phyloP scores from a whole-genome alignment of 2,329 filamentous ascomycete genomes.

The Tolypocladium album region DNA sequence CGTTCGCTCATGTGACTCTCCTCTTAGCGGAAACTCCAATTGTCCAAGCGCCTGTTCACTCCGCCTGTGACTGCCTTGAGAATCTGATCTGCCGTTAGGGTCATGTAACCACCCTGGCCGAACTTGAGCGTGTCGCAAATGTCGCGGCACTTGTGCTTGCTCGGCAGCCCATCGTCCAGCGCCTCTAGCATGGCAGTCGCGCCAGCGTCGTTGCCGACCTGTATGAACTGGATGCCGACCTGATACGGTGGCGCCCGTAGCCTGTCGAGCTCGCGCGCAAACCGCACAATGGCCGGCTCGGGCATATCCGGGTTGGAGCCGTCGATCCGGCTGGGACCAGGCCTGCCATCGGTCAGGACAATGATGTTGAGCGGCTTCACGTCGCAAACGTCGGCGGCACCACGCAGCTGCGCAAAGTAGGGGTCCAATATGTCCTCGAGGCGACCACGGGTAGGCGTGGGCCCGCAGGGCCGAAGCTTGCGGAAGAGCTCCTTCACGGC shows the following conservation, averaged over 20 bases:
- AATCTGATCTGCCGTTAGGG: conserved; percentile 58
- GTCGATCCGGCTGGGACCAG: conserved; percentile 43
- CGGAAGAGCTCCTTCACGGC: conserved; percentile 61
- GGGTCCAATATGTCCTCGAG: conserved; percentile 62
- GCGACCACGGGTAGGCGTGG: conserved; percentile 65
- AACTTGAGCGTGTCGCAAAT: conserved; percentile 89
- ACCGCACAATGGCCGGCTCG: conserved; percentile 54
- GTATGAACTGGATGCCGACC: conserved; percentile 91
- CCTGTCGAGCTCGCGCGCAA: conserved; percentile 60
- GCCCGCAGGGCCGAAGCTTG: conserved; percentile 50
- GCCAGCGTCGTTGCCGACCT: conserved; percentile 64
- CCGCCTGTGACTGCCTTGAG: conserved; percentile 75
- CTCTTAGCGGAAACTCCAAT: not conserved
- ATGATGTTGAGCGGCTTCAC: conserved; percentile 84
- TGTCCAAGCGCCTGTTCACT: conserved; percentile 43
- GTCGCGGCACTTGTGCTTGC: conserved; percentile 52
- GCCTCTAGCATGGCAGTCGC: conserved; percentile 57
- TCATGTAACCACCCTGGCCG: conserved; percentile 28
- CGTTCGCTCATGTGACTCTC: not conserved
- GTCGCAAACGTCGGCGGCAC: conserved; percentile 27
- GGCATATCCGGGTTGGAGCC: conserved; percentile 38
- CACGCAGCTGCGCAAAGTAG: conserved; percentile 44
- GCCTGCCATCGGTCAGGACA: conserved; percentile 79
- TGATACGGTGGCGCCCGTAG: conserved; percentile 67
- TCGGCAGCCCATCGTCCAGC: conserved; percentile 61